Base-by-base conservation (phyloP, 345 rosid genomes). In the Sapria himalayana region DNA sequence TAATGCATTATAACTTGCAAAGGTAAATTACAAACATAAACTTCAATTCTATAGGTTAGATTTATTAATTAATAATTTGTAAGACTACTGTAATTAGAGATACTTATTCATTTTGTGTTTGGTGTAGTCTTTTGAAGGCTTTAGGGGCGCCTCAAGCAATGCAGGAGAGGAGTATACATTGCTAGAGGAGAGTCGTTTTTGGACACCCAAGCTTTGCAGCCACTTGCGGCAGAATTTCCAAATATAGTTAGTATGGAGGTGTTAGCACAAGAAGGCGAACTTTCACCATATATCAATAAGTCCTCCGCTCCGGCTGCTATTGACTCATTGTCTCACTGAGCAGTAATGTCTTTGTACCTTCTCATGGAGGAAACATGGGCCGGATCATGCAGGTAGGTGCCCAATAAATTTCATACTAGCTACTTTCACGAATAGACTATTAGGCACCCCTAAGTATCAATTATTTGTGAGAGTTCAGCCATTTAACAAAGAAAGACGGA, bases 351-450 rank as follows among this genome's bases (percentile, higher is more conserved):
- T 82, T 78, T 20, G 29, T 82, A 39, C 85, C 85, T 32, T 82
- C 94, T 9, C 82, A 78, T 47, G 94, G 94, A 0, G 92, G 94
- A 57, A 82, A 82, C 71, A 74, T 82, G 79, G 94, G 60, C 13
- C 58, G 77, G 39, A 52, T 79, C 33, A 60, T 81, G 76, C 75
- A 66, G 77, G 86, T 66, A 40, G 29, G 17, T 22, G n/a, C n/a
- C n/a, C n/a, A n/a, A n/a, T n/a, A n/a, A n/a, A n/a, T n/a, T n/a
- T n/a, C n/a, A n/a, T n/a, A n/a, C n/a, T n/a, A n/a, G n/a, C n/a
- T n/a, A n/a, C n/a, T n/a, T n/a, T n/a, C n/a, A n/a, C n/a, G n/a
- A n/a, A n/a, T n/a, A n/a, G n/a, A n/a, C n/a, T n/a, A n/a, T n/a
- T n/a, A n/a, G n/a, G n/a, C n/a, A n/a, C n/a, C n/a, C n/a, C n/a